phyloP scores from a whole-genome alignment of 805 yeast genomes.

The Gaillardinia entomophila region DNA sequence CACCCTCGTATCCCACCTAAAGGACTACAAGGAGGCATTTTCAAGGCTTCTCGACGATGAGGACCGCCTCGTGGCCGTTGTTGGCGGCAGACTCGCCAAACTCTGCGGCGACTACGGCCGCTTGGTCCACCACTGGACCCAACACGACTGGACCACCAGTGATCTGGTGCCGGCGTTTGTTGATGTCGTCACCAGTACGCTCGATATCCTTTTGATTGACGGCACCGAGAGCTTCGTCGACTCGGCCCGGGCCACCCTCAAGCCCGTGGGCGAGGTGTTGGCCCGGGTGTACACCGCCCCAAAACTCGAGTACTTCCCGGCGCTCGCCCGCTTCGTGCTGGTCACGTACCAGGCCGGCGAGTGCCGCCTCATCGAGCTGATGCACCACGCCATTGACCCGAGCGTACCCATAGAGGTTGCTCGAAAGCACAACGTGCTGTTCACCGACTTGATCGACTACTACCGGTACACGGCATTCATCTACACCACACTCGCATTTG shows the following conservation, averaged over 20 bases:
- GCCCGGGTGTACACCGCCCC: too few species aligned
- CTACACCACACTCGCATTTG: conserved; percentile 14
- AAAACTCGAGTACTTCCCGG: too few species aligned
- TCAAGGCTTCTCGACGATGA: conserved; percentile 1
- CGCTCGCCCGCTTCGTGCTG: conserved; percentile 10
- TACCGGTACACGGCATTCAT: conserved; percentile 24
- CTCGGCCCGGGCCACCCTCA: too few species aligned
- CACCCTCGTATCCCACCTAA: conserved; percentile 3
- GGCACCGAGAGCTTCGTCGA: too few species aligned
- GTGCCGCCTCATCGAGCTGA: conserved; percentile 9
- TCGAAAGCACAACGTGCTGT: conserved; percentile 7
- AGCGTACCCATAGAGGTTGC: conserved; percentile 15
- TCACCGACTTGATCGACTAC: conserved; percentile 15
- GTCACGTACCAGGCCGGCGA: conserved; percentile 13
- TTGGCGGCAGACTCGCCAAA: background rate
- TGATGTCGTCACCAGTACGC: too few species aligned
- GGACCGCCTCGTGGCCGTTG: background rate
- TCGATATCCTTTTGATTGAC: too few species aligned
- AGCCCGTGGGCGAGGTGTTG: too few species aligned
- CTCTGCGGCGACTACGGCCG: background rate
- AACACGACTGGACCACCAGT: conserved; percentile 3
- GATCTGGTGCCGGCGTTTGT: too few species aligned
- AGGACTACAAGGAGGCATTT: conserved; percentile 4
- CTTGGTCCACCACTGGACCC: background rate
- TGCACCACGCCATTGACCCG: conserved; percentile 10